Conservation (phyloP, 2,329 filamentous ascomycete genomes). For the Colletotrichum sp. region DNA sequence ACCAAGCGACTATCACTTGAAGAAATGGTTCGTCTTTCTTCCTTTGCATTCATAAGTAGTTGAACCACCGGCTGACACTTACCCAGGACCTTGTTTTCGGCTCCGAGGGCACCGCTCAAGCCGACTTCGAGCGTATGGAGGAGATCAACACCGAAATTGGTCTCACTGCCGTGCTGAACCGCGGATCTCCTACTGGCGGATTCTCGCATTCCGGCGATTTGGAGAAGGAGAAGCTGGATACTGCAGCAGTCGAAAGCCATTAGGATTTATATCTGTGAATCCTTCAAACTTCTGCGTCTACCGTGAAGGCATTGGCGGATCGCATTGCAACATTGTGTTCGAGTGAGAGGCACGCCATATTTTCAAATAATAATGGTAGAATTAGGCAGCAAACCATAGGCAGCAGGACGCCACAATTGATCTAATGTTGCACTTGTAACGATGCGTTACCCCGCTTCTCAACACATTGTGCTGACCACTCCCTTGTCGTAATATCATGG, state of each 20-base stretch:
- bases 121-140: slow-evolving; percentile 73
- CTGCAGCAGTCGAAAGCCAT: neutral
- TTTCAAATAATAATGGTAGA: neutral
- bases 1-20: slow-evolving; percentile 69
- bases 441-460: neutral
- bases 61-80: neutral
- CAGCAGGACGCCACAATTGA: neutral
- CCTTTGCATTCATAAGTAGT: neutral
- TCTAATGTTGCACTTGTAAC: neutral
- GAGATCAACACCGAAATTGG: slow-evolving; percentile 76
- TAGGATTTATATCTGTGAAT: neutral
- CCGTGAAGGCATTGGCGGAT: neutral
- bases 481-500: neutral
- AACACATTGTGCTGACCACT: neutral
- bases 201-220: neutral
- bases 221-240: neutral
- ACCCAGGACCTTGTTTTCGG: slow-evolving; percentile 68
- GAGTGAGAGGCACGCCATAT: too few species aligned
- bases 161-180: slow-evolving; percentile 39
- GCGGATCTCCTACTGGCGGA: neutral
- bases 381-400: neutral
- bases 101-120: slow-evolving; percentile 67
- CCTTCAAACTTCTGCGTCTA: neutral
- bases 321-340: neutral
- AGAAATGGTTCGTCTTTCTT: slow-evolving; percentile 54